These are phyloP conservation scores for Candida labiduridarum DNA, from an alignment of 1,139 yeast genomes.

Conservation along the genomic window DNA sequence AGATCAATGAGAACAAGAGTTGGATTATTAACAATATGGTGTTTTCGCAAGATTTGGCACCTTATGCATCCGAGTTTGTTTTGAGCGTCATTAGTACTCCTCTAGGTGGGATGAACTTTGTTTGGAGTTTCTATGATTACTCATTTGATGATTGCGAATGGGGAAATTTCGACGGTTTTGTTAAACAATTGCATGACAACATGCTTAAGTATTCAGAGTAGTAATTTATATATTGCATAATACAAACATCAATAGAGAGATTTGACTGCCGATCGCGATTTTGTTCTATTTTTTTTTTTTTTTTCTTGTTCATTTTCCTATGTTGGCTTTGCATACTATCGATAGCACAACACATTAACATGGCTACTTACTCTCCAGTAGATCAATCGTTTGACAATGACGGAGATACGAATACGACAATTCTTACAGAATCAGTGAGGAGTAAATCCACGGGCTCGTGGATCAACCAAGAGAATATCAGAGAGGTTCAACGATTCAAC, in stretches of 20 bases:
- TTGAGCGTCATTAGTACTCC: conserved; percentile 35
- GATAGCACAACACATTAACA: not conserved
- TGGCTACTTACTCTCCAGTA: conserved; percentile 4
- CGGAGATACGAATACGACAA: not conserved
- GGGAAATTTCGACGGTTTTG: conserved; percentile 28
- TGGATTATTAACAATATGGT: conserved; percentile 36
- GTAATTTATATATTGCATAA: not conserved
- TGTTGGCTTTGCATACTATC: not conserved
- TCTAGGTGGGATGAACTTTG: conserved; percentile 39
- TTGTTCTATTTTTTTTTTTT: conserved; percentile 1
- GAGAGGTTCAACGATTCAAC: conserved; percentile 49
- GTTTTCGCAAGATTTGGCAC: conserved; percentile 43
- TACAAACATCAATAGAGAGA: not conserved
- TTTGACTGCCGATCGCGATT: not conserved
- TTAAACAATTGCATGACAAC: conserved; percentile 23
- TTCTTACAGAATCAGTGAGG: conserved; percentile 8
- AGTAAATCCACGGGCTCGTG: conserved; percentile 35
- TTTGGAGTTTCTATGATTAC: conserved; percentile 32
- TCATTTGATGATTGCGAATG: conserved; percentile 24
- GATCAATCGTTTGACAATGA: conserved; percentile 9
- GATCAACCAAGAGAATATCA: conserved; percentile 38
- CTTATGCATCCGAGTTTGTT: conserved; percentile 40
- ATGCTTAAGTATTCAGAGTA: conserved; percentile 17
- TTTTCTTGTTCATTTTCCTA: not conserved
- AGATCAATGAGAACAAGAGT: conserved; percentile 2